Evolutionary conservation across 805 yeast species (phyloP).

Genomic region (Hanseniaspora guilliermondii): DNA sequence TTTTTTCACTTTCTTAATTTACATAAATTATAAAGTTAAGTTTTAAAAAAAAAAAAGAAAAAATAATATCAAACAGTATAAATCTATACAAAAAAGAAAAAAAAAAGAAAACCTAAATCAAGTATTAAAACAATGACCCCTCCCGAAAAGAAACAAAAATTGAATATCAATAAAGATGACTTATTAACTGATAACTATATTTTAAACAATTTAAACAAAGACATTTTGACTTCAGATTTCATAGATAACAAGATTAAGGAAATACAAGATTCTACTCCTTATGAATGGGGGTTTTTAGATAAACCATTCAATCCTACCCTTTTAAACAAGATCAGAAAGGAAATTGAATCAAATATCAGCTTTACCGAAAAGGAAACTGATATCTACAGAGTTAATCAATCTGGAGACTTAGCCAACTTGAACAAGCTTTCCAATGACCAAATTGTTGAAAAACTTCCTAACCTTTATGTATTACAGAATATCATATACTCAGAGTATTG

Average conservation of each 20-base stretch:
- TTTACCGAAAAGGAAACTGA: constrained; percentile 95
- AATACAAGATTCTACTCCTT: constrained; percentile 57
- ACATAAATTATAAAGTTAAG: too few species aligned
- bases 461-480: constrained; percentile 63
- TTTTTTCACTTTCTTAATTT: too few species aligned
- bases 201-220: constrained; percentile 33
- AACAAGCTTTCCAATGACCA: constrained; percentile 63
- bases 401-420: constrained; percentile 82
- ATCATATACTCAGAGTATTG: constrained; percentile 81
- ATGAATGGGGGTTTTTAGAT: constrained; percentile 76
- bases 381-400: constrained; percentile 82
- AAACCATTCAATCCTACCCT: constrained; percentile 65
- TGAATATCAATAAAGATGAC: constrained; percentile 1
- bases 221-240: constrained; percentile 37
- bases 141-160: background rate
- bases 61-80: too few species aligned
- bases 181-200: constrained; percentile 26
- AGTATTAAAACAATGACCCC: background rate
- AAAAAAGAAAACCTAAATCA: too few species aligned
- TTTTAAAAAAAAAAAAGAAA: too few species aligned
- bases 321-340: constrained; percentile 67
- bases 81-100: too few species aligned
- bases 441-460: constrained; percentile 62
- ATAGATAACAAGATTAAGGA: constrained; percentile 30
- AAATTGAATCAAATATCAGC: constrained; percentile 68